Evolutionary conservation across 1,284 basidiomycete genomes (phyloP), one percentile per base, ranked within the genome.

Genomic region (Tremellales sp.): DNA sequence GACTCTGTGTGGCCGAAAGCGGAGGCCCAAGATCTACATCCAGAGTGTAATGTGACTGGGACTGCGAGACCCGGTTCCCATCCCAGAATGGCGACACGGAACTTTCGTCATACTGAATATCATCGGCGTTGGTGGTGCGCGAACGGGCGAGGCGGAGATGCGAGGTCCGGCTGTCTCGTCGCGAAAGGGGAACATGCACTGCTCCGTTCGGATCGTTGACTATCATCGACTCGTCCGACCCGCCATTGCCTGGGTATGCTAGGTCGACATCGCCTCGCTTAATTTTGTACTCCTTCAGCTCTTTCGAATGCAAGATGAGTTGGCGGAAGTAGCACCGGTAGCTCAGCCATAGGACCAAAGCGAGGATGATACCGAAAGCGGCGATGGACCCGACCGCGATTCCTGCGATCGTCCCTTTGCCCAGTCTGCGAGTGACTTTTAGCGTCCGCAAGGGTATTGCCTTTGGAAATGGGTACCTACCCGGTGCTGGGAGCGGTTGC

Each of bases 11-110:
- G 2, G 36, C 26, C 3, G 24, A 17, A 13, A 44, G 21, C 3
- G 48, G 43, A 5, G 51, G 51, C 7, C 33, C 41, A 2, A 46
- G 78, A 89, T 92, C 70, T 73, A 24, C 43, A 46, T 17, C 42
- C 41, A 15, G 41, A 46, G 26, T 45, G 46, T 17, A 50, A n/a
- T n/a, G n/a, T n/a, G n/a, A n/a, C 42, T 13, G 51, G 6, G 52
- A 44, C 21, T 26, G 42, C 10, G 46, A 43, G 40, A 42, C 22
- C 7, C 43, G 22, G 17, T 42, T 33, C 19, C 48, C 45, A 35
- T 64, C 65, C 43, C 58, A 57, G 54, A 67, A 71, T 3, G 69
- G 67, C 17, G 66, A 67, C 11, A 71, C 57, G 12, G 62, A 60
- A 23, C 23, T 40, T 22, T 40, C n/a, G 10, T n/a, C 29, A 33